These are phyloP conservation scores for Eucalyptus sp. DNA, from an alignment of 345 rosid genomes.

Conservation along the genomic window DNA sequence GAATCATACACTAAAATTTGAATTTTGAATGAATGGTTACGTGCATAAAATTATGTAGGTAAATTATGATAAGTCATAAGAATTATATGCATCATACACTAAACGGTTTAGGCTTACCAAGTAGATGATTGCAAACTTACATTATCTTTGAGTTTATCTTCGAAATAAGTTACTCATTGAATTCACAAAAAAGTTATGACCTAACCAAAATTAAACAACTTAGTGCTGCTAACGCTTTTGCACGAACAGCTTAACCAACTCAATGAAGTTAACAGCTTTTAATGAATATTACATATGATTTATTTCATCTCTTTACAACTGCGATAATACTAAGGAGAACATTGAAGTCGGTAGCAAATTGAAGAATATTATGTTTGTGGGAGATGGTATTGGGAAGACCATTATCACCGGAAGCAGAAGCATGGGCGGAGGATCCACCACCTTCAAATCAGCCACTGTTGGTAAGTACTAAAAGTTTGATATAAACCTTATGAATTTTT, in stretches of 20 bases:
- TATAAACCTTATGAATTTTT: neutral
- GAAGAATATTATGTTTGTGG: slow-evolving; percentile 73
- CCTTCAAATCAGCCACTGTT: slow-evolving; percentile 84
- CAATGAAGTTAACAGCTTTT: neutral
- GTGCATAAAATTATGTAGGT: neutral
- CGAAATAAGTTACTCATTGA: neutral
- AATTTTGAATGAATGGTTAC: neutral
- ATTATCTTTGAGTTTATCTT: neutral
- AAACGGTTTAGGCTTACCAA: neutral
- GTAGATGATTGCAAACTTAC: neutral
- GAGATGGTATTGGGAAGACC: slow-evolving; percentile 67
- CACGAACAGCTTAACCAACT: neutral
- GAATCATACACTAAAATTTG: neutral
- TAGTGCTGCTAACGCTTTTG: neutral
- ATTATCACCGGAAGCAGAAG: slow-evolving; percentile 84
- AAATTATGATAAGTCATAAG: neutral
- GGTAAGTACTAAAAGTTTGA: slow-evolving; percentile 32
- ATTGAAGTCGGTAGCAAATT: slow-evolving; percentile 34
- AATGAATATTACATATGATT: neutral
- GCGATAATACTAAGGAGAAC: slow-evolving; percentile 21
- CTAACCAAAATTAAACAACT: neutral
- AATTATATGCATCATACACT: neutral
- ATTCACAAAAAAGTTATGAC: neutral
- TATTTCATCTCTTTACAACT: neutral
- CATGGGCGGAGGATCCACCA: slow-evolving; percentile 80